Conservation (phyloP, 2,329 filamentous ascomycete genomes). For the Annulohypoxylon truncatum region DNA sequence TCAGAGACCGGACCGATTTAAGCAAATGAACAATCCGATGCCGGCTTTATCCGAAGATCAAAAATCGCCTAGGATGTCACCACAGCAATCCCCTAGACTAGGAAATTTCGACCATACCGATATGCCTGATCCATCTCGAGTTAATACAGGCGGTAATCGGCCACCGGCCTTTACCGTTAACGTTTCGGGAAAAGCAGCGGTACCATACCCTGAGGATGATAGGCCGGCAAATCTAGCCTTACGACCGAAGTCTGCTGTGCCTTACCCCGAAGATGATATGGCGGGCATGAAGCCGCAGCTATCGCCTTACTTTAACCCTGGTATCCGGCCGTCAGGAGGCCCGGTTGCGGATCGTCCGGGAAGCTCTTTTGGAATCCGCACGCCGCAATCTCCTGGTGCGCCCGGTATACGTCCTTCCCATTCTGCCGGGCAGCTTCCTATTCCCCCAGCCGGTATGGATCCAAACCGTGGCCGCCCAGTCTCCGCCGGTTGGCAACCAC, state of each 20-base stretch:
- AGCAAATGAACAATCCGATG: conserved; percentile 59
- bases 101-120: conserved; percentile 56
- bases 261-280: conserved; percentile 66
- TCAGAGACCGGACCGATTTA: conserved; percentile 69
- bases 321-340: conserved; percentile 61
- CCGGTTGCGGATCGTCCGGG: conserved; percentile 61
- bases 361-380: conserved; percentile 67
- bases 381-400: conserved; percentile 53
- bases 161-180: conserved; percentile 65
- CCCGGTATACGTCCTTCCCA: conserved; percentile 57
- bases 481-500: conserved; percentile 60
- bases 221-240: conserved; percentile 62
- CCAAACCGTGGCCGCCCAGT: conserved; percentile 56
- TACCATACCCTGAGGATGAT: conserved; percentile 79
- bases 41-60: conserved; percentile 61
- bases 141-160: conserved; percentile 53
- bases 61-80: conserved; percentile 53
- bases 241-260: conserved; percentile 60
- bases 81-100: conserved; percentile 56
- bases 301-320: conserved; percentile 59
- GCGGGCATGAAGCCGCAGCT: conserved; percentile 47
- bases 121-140: conserved; percentile 61
- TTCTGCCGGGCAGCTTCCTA: conserved; percentile 59
- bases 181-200: conserved; percentile 65
- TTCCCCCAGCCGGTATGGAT: conserved; percentile 57